Evolutionary conservation across 495 filamentous ascomycete genomes (phyloP).

Genomic region (Filosporella fistucella): DNA sequence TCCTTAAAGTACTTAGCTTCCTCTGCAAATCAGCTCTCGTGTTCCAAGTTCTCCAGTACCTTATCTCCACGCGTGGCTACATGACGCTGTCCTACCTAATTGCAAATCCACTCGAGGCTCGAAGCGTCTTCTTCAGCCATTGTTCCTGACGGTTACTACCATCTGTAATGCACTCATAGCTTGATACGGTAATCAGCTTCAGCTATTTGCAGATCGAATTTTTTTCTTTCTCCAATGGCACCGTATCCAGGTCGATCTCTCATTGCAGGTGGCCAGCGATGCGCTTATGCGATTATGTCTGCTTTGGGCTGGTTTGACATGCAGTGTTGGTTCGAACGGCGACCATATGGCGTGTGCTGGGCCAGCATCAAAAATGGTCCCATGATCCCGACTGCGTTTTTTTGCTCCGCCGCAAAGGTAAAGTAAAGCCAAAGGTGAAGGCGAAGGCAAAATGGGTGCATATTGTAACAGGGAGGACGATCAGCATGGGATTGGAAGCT

Average conservation of each 20-base stretch:
- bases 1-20: too few relatives aligned
- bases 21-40: not conserved
- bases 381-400: constrained; percentile 17
- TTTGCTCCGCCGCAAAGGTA: constrained; percentile 4
- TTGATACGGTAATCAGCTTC: not conserved
- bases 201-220: not conserved
- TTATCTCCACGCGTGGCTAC: not conserved
- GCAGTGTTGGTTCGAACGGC: constrained; percentile 11
- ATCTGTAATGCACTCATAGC: not conserved
- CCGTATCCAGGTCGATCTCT: not conserved
- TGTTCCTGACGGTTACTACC: not conserved
- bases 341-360: not conserved
- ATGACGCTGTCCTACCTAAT: not conserved
- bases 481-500: not conserved
- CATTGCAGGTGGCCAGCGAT: not conserved
- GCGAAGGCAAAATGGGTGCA: constrained; percentile 1
- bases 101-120: not conserved
- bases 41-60: not conserved
- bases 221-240: not conserved
- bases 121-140: not conserved
- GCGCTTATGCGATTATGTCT: constrained; percentile 17
- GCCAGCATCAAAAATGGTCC: constrained; percentile 10
- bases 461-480: not conserved
- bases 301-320: constrained; percentile 9
- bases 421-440: too few relatives aligned